Evolutionary conservation across 306 rosid species (phyloP), one percentile per base, ranked within the genome.

Genomic region (Trichosanthes truncata): DNA sequence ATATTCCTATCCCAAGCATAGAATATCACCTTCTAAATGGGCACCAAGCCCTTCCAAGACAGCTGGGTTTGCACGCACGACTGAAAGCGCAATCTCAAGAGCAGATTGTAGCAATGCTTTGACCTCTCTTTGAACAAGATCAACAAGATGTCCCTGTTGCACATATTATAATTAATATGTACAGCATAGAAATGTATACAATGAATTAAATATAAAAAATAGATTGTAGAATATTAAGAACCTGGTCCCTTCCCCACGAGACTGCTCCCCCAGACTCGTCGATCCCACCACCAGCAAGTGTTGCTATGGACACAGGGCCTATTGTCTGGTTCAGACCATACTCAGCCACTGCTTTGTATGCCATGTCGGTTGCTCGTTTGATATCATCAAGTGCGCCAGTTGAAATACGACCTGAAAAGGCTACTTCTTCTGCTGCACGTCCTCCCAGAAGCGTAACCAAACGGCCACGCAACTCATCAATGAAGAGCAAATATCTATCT

Each of bases 341-440:
- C 82, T 95, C 99, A 81, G 99, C 97, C 55, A 93, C 91, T 63
- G 99, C 99, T 87, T 95, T 95, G 90, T 95, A 95, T 56, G 99
- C 99, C 93, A 95, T 89, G 87, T 93, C 99, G 51, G 99, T 95
- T 40, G 97, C 99, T 80, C 99, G 90, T 10, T 94, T 86, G 61
- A 95, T 95, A 84, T 95, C 99, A 88, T 95, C 99, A 82, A 93
- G 94, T 60, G 99, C 97, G 48, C 99, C 98, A 3, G 99, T 95
- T 69, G 99, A 95, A 52, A 95, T 97, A 59, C 99, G 92, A 79
- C 99, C 99, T 52, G 96, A 88, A 84, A 93, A 95, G 65, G 89
- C 91, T 74, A 95, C 87, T 87, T 95, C 98, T 89, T 95, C 99
- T 21, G 98, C 99, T n/a, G 99, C 99, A 61, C 99, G 97, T 60